Percentiles rank a stretch among this genome's conserved stretches.
Conservation (phyloP, 768 basidiomycete genomes). For the Jaapia argillacea region DNA sequence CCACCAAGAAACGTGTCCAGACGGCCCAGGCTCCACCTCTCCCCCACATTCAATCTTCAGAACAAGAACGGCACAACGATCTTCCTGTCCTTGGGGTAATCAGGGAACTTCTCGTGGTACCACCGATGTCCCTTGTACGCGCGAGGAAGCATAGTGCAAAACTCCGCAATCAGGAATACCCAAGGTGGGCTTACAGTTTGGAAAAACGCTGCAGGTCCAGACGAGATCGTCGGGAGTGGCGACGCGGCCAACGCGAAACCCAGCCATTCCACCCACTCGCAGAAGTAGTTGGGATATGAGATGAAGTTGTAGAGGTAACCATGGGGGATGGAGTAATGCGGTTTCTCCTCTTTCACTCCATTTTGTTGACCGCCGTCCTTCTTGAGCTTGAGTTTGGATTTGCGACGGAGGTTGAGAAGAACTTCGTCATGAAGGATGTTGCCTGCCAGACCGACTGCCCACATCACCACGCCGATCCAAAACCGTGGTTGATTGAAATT, state of each 20-base stretch:
- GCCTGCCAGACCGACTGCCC: slow-evolving; percentile 61
- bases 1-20: no score
- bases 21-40: no score
- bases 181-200: slow-evolving; percentile 60
- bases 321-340: slow-evolving; percentile 73
- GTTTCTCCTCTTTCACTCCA: slow-evolving; percentile 21
- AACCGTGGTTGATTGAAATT: slow-evolving; percentile 30
- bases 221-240: slow-evolving; percentile 28
- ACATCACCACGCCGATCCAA: slow-evolving; percentile 54
- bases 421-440: slow-evolving; percentile 91
- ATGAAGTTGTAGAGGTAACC: slow-evolving; percentile 68
- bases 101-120: slow-evolving; percentile 71
- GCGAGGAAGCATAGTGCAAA: slow-evolving; percentile 73
- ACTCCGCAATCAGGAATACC: slow-evolving; percentile 66
- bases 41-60: no score
- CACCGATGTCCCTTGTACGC: slow-evolving; percentile 77
- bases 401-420: slow-evolving; percentile 70
- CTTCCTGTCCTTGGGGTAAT: slow-evolving; percentile 72
- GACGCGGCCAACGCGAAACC: slow-evolving; percentile 76
- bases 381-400: slow-evolving; percentile 30
- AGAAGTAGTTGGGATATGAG: slow-evolving; percentile 90
- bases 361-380: slow-evolving; percentile 24
- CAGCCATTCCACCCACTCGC: slow-evolving; percentile 93
- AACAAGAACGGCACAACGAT: slow-evolving; percentile 74
- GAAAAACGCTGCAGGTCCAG: slow-evolving; percentile 20